Evolutionary conservation across 1,139 yeast genomes (phyloP), one percentile per base, ranked within the genome.

Genomic region (Geotrichum australiense): DNA sequence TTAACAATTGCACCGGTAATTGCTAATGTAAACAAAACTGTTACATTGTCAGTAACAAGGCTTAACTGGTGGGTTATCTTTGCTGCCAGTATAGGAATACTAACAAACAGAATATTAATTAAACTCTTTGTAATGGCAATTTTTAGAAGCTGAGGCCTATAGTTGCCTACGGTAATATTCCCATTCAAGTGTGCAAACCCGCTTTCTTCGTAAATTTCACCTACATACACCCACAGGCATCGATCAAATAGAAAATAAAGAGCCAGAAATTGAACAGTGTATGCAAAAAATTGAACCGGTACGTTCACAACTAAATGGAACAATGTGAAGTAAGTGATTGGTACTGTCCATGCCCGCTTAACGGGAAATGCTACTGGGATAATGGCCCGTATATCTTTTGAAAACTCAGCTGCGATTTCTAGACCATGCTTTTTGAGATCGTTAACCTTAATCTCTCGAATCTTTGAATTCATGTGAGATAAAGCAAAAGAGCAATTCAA

Each of bases 131-230:
- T 14, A 18, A 31, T 4, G 19, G 35, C 23, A 6, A 20, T 19
- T 16, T 31, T 31, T 15, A 31, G 15, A 5, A 31, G 20, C 24
- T 31, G 23, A 20, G 35, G 35, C 24, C 21, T 31, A n/a, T 31
- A 25, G 15, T 31, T 31, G 14, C 21, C 21, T 12, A 31, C 5
- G 10, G 35, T 31, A 14, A 31, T 31, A 16, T 31, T 31, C 5
- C 35, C 35, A 19, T 31, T 31, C 10, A 31, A 16, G 21, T 31
- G 35, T 4, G 21, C 20, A n/a, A 20, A 31, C 21, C 35, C 35
- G 5, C n/a, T 31, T 4, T 31, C 35, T n/a, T 31, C 24, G 12
- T 31, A 20, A 10, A 25, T 25, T 18, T 31, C 35, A n/a, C 23
- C 25, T 5, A 31, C 35, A 20, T 31, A 31, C 12, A 20, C 21